Base-by-base conservation (phyloP, 2,329 filamentous ascomycete genomes). In the Trichophyton simii region DNA sequence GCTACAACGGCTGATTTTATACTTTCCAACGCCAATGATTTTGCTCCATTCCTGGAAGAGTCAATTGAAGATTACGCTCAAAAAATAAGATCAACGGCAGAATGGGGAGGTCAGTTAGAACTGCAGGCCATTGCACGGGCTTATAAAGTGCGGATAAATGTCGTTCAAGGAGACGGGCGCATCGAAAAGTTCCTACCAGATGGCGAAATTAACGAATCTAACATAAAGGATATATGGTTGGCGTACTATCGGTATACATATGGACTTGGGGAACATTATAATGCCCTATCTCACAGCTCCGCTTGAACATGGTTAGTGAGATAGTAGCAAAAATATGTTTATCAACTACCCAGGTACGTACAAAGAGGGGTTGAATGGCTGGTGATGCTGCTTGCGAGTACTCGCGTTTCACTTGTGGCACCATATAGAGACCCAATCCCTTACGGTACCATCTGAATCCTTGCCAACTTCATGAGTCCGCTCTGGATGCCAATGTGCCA, bases 41-140 rank as follows among this genome's bases (percentile, higher is more conserved):
- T 96, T 72, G 84, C 81, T 61, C 86, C 88, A 0, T 99, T 96
- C 70, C 77, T 96, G 67, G 91, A 95, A 70, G 91, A 94, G 72
- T 84, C 86, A 13, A 71, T 96, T 55, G 82, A 83, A 2, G 77
- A 77, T 7, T 95, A 97, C 73, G 80, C 89, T 55, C 76, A 76
- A 55, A 89, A 88, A 76, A 89, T 99, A 63, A 78, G 86, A 65
- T 85, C 94, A 62, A 96, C 91, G 57, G 91, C 89, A 0, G 92
- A 96, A 75, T 99, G 94, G 94, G 94, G 94, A 58, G 94, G 94
- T 0, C 89, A 97, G 78, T 75, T 96, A 65, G 94, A 99, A 78
- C 75, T 99, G 61, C 80, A 86, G 72, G 94, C 94, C 25, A 79
- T 99, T 71, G 88, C 92, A 58, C 86, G 84, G 71, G 84, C 83